Evolutionary conservation across 148 eudicot genomes (phyloP).

Genomic region (Nepenthes mirabilis): DNA sequence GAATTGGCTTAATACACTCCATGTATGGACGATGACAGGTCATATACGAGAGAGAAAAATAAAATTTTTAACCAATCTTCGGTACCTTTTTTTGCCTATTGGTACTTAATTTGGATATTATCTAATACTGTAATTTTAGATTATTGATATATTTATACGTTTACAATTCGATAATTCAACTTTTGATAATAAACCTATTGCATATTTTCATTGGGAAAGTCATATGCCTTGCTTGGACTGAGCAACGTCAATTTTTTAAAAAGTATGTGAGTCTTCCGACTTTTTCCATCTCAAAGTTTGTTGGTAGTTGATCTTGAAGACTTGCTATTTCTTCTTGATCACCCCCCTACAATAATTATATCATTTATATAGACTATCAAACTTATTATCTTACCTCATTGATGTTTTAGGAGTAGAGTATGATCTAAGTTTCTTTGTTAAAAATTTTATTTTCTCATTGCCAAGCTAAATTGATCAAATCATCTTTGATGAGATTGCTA

Average conservation of each 20-base stretch:
- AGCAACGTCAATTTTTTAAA: not conserved
- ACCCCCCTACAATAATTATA: not conserved
- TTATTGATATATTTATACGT: not conserved
- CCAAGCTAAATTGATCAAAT: not conserved
- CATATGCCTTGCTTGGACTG: not conserved
- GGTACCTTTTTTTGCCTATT: not conserved
- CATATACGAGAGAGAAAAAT: conserved; percentile 1
- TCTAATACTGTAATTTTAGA: not conserved
- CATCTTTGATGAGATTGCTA: conserved; percentile 1
- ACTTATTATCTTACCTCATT: no score
- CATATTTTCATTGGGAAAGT: not conserved
- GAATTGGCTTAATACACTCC: not conserved
- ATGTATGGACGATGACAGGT: not conserved
- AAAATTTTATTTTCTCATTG: not conserved
- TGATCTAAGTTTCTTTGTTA: conserved; percentile 2
- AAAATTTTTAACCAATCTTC: not conserved
- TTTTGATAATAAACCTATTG: not conserved
- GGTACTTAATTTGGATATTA: not conserved
- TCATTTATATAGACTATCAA: conserved; percentile 1
- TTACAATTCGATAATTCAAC: not conserved
- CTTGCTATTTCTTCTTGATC: not conserved
- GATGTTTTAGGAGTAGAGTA: not conserved
- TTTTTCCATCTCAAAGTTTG: not conserved
- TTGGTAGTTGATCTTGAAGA: not conserved
- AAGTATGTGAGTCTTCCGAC: not conserved